Conservation (phyloP, 768 basidiomycete species). For the Clavaria fumosa region DNA sequence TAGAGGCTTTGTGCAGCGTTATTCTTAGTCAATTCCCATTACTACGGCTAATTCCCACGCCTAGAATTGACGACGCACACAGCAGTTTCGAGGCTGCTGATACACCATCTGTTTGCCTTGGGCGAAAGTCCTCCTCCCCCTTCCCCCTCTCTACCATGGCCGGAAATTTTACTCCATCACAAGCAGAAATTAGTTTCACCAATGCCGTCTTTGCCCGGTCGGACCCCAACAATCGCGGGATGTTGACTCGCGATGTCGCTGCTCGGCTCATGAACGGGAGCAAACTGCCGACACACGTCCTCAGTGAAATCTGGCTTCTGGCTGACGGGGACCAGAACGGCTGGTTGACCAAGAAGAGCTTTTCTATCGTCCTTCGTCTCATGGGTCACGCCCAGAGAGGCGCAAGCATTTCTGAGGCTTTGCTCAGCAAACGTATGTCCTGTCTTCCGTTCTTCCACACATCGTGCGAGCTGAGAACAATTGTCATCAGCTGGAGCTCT, state of each 20-base stretch:
- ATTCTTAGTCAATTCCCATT: too few species aligned
- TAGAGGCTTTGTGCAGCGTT: too few species aligned
- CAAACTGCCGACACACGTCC: constrained; percentile 55
- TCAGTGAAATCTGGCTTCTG: constrained; percentile 90
- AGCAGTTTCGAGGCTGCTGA: too few species aligned
- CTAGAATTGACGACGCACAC: too few species aligned
- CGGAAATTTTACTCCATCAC: constrained; percentile 29
- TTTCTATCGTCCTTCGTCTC: constrained; percentile 75
- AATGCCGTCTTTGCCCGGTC: constrained; percentile 56
- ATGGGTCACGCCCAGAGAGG: constrained; percentile 90
- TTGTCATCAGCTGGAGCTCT: constrained; percentile 57
- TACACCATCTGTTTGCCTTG: not conserved
- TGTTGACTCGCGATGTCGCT: constrained; percentile 83
- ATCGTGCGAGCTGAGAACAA: not conserved
- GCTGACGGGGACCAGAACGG: constrained; percentile 92
- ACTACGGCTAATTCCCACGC: too few species aligned
- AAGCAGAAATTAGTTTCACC: constrained; percentile 43
- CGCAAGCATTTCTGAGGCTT: constrained; percentile 44
- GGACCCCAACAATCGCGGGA: constrained; percentile 67
- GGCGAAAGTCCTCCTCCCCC: constrained; percentile 6
- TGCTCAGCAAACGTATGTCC: constrained; percentile 56
- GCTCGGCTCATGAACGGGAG: constrained; percentile 77
- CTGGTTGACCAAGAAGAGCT: constrained; percentile 76
- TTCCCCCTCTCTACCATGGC: constrained; percentile 23
- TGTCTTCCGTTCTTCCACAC: constrained; percentile 7